Percentiles rank a stretch among this genome's conserved stretches.
Conservation (phyloP, 225 moss, liverwort and hornwort genomes). For the Takakia lepidozioides region DNA sequence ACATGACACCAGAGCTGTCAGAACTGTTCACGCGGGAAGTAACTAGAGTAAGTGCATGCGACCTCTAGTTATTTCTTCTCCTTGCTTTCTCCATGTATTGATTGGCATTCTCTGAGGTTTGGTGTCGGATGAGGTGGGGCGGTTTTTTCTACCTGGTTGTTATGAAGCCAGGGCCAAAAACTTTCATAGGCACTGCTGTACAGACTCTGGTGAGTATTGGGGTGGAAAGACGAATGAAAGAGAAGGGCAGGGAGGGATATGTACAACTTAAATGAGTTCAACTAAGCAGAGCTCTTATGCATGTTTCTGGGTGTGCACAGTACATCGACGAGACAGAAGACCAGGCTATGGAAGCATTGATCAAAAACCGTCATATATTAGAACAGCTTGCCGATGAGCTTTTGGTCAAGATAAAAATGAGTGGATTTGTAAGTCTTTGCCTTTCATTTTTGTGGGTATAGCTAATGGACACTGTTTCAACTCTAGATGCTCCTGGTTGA, state of each 20-base stretch:
- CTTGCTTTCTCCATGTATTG: too few species aligned
- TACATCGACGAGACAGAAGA: constrained; percentile 78
- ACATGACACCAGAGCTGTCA: constrained; percentile 88
- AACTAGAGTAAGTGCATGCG: constrained; percentile 47
- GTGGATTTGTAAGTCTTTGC: constrained; percentile 74
- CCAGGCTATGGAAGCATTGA: constrained; percentile 74
- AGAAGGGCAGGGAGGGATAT: too few species aligned
- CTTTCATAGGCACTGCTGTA: too few species aligned
- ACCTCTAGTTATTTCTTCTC: too few species aligned
- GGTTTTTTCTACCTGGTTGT: too few species aligned
- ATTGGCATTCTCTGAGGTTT: too few species aligned
- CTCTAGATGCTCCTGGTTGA: too few species aligned
- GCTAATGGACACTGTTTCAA: too few species aligned
- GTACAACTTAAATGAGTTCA: not conserved
- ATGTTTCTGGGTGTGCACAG: constrained; percentile 24
- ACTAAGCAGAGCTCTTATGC: not conserved
- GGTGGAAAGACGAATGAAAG: too few species aligned
- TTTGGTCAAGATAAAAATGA: constrained; percentile 67
- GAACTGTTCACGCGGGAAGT: constrained; percentile 93
- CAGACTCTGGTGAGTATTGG: not conserved
- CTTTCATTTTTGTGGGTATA: not conserved
- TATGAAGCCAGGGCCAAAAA: too few species aligned
- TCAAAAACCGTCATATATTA: constrained; percentile 70
- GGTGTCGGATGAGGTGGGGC: too few species aligned
- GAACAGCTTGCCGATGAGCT: constrained; percentile 65